Base-by-base conservation (phyloP, 768 basidiomycete genomes). In the Termitomyces sp. region DNA sequence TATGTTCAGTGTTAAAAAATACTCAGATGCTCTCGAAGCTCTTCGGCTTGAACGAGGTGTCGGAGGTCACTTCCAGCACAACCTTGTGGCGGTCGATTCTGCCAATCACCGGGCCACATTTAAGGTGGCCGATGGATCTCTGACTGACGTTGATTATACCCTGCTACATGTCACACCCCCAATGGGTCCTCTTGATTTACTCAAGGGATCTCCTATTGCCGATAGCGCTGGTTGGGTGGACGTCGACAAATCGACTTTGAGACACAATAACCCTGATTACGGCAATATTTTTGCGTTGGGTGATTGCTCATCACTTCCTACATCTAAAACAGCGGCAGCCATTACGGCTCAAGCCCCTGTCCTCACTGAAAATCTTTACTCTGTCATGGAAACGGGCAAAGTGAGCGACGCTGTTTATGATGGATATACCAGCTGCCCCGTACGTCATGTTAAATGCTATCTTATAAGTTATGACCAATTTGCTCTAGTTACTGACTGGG, bases 1-100 rank as follows among this genome's bases (percentile, higher is more conserved):
- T 41, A 98, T 99, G 95, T 98, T 99, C 73, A 83, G 85, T 62
- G 95, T 97, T 52, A 94, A 94, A 65, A 95, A 98, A 70, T 99
- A 98, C 72, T 88, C 91, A 3, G 89, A 95, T 58, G 91, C 88
- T 5, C 77, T 98, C 43, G 79, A 97, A 43, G 73, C 76, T 18
- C 76, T 98, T 52, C 84, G 96, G 41, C 64, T 86, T 38, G 71
- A 90, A 63, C 89, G 96, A 43, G 86, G 87, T 55, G 80, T 98
- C 53, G 85, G 81, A n/a, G 94, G 81, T 0, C 70, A 80, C 56
- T 97, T 98, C 72, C 79, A 80, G 58, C 88, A 91, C 72, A 90
- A 98, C 67, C 82, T 99, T 53, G 74, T 86, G 53, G 75, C 87
- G 33, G 71, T 99, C 56, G 86, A 95, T 69, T 64, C 77, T 10